Percentiles rank a stretch among this genome's conserved stretches.
Conservation (phyloP, 2,329 filamentous ascomycete genomes). For the Furcasterigmium sp. region DNA sequence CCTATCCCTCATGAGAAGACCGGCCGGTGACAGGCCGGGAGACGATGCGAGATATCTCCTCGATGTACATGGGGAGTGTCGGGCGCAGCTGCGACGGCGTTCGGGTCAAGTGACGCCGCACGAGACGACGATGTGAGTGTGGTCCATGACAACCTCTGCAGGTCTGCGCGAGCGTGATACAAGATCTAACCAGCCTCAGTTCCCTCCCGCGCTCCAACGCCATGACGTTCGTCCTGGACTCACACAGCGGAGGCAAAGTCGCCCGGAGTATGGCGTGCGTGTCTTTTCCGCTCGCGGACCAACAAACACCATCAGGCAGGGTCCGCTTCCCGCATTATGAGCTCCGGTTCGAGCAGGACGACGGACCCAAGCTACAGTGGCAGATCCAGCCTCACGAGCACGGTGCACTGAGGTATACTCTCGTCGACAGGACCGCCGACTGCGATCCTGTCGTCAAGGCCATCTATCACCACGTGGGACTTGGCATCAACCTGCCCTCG, state of each 20-base stretch:
- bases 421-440: conserved; percentile 1
- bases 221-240: conserved; percentile 1
- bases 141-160: too few species aligned
- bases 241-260: neutral
- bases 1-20: conserved; percentile 8
- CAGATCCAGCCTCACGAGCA: conserved; percentile 5
- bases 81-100: neutral
- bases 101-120: neutral
- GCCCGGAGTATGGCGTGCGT: neutral
- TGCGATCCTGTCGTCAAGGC: conserved; percentile 4
- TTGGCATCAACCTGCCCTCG: conserved; percentile 4
- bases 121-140: conserved; percentile 2
- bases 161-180: too few species aligned
- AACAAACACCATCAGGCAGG: neutral
- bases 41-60: conserved; percentile 10
- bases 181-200: too few species aligned
- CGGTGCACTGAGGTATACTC: conserved; percentile 8
- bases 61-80: neutral
- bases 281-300: conserved; percentile 4
- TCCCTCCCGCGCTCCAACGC: neutral
- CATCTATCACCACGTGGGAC: conserved; percentile 12
- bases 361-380: conserved; percentile 5
- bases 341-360: neutral
- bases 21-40: conserved; percentile 10
- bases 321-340: conserved; percentile 7